A percentile compares a stretch with the other conserved stretches of the same genome.
These are phyloP conservation scores for Centrapalus pauciflorus DNA, from an alignment of 129 eudicot species.

Conservation along the genomic window DNA sequence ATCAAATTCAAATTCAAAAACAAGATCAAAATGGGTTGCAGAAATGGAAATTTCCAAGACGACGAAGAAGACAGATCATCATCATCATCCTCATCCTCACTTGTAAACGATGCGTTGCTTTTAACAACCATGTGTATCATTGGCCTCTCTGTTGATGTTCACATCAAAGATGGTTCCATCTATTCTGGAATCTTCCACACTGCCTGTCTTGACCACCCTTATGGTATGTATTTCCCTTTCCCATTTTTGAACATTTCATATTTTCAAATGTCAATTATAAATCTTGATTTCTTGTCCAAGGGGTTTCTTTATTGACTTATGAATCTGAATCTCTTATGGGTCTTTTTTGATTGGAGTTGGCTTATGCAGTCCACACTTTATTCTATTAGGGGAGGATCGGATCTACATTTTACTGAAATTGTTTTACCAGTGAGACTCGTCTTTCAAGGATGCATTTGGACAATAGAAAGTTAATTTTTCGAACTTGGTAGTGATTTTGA, in stretches of 20 bases:
- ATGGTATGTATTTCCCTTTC: conserved; percentile 36
- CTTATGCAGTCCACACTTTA: neutral
- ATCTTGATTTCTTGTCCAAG: neutral
- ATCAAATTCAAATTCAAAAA: conserved; percentile 1
- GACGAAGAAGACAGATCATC: conserved; percentile 23
- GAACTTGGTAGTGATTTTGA: neutral
- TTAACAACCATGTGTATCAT: conserved; percentile 73
- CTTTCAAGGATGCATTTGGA: too few species aligned
- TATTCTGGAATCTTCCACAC: conserved; percentile 76
- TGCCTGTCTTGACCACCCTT: conserved; percentile 47
- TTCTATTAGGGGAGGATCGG: too few species aligned
- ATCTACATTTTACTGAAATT: too few species aligned
- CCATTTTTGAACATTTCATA: neutral
- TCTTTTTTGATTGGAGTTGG: neutral
- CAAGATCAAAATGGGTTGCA: conserved; percentile 35
- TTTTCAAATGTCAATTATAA: neutral
- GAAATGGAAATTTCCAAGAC: conserved; percentile 26
- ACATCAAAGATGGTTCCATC: conserved; percentile 65
- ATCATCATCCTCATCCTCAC: conserved; percentile 11
- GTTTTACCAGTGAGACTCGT: too few species aligned
- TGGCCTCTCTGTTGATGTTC: conserved; percentile 80
- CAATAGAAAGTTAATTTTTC: too few species aligned
- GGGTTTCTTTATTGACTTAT: neutral
- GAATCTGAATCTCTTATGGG: conserved; percentile 4
- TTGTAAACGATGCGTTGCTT: conserved; percentile 55